Evolutionary conservation across 768 basidiomycete species (phyloP), one percentile per base, ranked within the genome.

Genomic region (Russula emetica): DNA sequence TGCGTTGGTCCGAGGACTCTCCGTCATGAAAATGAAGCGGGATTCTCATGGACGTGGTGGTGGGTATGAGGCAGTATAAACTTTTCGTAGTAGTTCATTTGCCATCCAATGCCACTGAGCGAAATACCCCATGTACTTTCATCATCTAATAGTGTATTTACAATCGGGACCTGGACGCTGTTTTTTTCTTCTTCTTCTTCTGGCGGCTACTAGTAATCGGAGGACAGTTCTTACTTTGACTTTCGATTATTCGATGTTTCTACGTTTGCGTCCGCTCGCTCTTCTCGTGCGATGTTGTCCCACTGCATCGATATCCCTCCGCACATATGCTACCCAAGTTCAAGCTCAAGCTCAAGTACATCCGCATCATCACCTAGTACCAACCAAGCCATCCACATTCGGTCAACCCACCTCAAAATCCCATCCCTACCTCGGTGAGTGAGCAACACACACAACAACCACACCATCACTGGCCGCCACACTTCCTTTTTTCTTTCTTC

Each of bases 361-460:
- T 13, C 45, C 58, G 2, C 52, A 58, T 30, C 57, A 55, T 26
- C 34, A 11, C 34, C 34, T 34, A 13, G 34, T 16, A 6, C 53
- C 60, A 10, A 44, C 60, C 9, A 80, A 79, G 68, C 79, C 79
- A 7, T 74, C 78, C 10, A 64, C 63, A 4, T 77, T 74, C 53
- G 79, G 80, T 1, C 82, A 82, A 67, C 79, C 82, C 0, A 73
- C 76, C 1, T 70, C 73, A 1, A 67, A 69, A 9, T 76, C 79
- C 10, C 81, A 82, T 64, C 78, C 81, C 6, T 79, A 82, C 69
- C 74, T 82, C 28, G 60, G 69, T 70, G 52, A 55, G 69, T 16
- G 28, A 22, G 47, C 24, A 13, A n/a, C 10, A n/a, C n/a, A n/a
- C n/a, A n/a, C 22, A 45, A 4, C 24, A 9, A 4, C 13, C 36